phyloP scores from a whole-genome alignment of 495 filamentous ascomycete genomes.

The Aspergillus bridgeri region DNA sequence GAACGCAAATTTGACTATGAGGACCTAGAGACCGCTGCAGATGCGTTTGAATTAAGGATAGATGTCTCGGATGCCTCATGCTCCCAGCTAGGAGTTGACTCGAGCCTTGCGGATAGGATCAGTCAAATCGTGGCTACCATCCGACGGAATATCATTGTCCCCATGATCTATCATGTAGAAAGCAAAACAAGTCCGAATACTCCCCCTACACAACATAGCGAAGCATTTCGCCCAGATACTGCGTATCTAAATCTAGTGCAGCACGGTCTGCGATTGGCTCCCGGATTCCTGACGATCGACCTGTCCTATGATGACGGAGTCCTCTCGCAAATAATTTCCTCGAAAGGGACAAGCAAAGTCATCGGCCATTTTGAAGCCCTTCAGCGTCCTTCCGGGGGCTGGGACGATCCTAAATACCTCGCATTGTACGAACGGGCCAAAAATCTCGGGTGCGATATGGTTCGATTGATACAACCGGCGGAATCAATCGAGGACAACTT shows the following conservation, averaged over 20 bases:
- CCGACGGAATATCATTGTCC: conserved; percentile 61
- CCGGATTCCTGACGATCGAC: conserved; percentile 68
- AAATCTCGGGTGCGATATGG: conserved; percentile 46
- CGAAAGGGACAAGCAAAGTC: conserved; percentile 60
- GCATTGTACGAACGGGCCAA: conserved; percentile 40
- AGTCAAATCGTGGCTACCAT: conserved; percentile 56
- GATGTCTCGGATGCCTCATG: conserved; percentile 39
- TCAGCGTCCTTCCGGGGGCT: conserved; percentile 42
- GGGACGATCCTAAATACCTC: conserved; percentile 35
- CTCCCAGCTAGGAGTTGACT: conserved; percentile 33
- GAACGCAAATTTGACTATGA: conserved; percentile 56
- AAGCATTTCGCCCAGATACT: conserved; percentile 27
- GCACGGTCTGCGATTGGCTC: conserved; percentile 64
- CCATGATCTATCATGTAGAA: conserved; percentile 45
- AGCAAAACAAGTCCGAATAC: conserved; percentile 26
- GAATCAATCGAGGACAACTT: conserved; percentile 38
- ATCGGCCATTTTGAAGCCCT: conserved; percentile 59
- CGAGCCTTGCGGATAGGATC: conserved; percentile 39
- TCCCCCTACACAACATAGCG: conserved; percentile 21
- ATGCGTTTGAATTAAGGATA: conserved; percentile 66
- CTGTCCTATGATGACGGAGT: conserved; percentile 53
- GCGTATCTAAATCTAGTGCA: conserved; percentile 60
- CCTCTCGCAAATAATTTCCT: conserved; percentile 51
- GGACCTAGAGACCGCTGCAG: conserved; percentile 59
- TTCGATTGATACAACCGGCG: conserved; percentile 44